Evolutionary conservation across 2,329 filamentous ascomycete species (phyloP).

Genomic region (Sporothrix globosa): DNA sequence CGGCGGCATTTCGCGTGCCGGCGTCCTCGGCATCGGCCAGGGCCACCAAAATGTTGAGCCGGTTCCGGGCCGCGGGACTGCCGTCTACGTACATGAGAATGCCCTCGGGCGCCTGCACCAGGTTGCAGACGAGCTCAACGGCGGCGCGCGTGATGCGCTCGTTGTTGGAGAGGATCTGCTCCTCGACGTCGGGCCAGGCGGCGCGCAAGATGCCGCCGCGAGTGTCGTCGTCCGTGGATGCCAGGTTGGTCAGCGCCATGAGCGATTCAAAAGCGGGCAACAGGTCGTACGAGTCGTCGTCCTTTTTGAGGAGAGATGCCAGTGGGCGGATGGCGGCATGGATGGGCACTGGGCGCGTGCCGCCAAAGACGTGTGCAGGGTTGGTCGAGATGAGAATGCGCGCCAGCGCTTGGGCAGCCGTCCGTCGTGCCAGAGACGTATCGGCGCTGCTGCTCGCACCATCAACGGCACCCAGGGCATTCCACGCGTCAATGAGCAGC

Average conservation of each 20-base stretch:
- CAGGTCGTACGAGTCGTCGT: constrained; percentile 65
- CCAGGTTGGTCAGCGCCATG: constrained; percentile 91
- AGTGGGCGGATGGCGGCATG: constrained; percentile 83
- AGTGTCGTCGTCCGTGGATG: constrained; percentile 72
- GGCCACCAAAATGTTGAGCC: constrained; percentile 82
- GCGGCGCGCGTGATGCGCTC: constrained; percentile 76
- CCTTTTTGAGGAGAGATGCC: constrained; percentile 64
- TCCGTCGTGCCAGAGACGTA: constrained; percentile 51
- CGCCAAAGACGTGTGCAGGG: constrained; percentile 79
- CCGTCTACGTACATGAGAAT: constrained; percentile 70
- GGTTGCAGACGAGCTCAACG: constrained; percentile 88
- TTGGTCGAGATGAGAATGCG: constrained; percentile 86
- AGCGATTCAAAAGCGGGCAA: constrained; percentile 88
- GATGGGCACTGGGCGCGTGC: constrained; percentile 71
- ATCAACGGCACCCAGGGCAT: constrained; percentile 60
- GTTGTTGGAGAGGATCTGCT: constrained; percentile 78
- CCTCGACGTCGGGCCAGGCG: constrained; percentile 77
- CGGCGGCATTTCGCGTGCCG: constrained; percentile 78
- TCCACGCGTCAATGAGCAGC: constrained; percentile 73
- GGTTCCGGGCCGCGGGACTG: constrained; percentile 65
- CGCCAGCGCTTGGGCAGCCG: constrained; percentile 77
- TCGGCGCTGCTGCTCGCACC: neutral
- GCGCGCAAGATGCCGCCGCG: constrained; percentile 71
- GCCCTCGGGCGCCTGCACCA: constrained; percentile 71
- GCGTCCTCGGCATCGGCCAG: constrained; percentile 84